Percentiles rank a stretch among this genome's conserved stretches.
Conservation (phyloP, 257 asterid species). For the Mentha longifolia region DNA sequence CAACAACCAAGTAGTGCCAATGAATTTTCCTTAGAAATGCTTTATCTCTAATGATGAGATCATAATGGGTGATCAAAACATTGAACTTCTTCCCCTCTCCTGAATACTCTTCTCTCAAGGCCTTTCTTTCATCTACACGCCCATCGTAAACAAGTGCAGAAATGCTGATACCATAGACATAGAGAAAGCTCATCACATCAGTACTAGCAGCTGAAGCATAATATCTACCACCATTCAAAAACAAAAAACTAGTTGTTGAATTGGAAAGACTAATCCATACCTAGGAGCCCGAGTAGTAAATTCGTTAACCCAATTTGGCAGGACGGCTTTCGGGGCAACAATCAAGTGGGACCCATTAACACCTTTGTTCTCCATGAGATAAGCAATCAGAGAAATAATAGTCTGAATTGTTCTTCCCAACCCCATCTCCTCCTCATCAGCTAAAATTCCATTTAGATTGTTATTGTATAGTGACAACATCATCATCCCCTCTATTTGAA, state of each 20-base stretch:
- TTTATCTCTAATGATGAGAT: slow-evolving; percentile 94
- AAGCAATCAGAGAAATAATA: slow-evolving; percentile 86
- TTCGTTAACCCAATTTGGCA: slow-evolving; percentile 94
- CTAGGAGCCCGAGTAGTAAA: slow-evolving; percentile 94
- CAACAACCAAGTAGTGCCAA: slow-evolving; percentile 94
- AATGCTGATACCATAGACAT: slow-evolving; percentile 67
- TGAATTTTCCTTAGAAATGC: slow-evolving; percentile 85
- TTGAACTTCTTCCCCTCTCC: slow-evolving; percentile 96
- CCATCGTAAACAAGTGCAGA: slow-evolving; percentile 93
- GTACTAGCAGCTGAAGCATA: too few species aligned
- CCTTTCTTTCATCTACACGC: slow-evolving; percentile 92
- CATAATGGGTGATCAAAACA: slow-evolving; percentile 95
- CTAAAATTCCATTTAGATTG: too few species aligned
- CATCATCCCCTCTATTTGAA: too few species aligned
- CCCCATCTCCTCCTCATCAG: slow-evolving; percentile 99
- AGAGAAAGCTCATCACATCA: slow-evolving; percentile 42
- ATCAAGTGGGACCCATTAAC: slow-evolving; percentile 98
- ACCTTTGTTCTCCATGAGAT: slow-evolving; percentile 92
- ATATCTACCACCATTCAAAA: too few species aligned
- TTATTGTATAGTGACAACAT: slow-evolving; percentile 94
- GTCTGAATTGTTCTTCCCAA: slow-evolving; percentile 97
- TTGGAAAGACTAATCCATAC: slow-evolving; percentile 43
- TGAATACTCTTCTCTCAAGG: slow-evolving; percentile 80
- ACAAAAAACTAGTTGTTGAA: too few species aligned
- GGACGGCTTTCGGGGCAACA: slow-evolving; percentile 99